Evolutionary conservation across 306 rosid species (phyloP), one percentile per base, ranked within the genome.

Genomic region (Citrullus mucosospermus): DNA sequence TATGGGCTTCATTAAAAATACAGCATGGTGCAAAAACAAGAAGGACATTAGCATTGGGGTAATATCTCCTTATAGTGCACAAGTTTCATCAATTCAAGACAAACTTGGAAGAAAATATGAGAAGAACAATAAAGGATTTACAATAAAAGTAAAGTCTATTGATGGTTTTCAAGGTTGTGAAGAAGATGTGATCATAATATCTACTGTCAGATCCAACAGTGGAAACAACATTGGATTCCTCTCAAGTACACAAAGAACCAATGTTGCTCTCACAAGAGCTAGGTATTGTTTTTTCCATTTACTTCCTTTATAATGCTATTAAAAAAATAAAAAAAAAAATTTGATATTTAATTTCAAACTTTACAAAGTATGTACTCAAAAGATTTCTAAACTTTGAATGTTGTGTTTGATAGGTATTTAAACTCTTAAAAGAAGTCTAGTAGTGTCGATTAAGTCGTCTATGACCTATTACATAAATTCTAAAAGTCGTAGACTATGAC

Each of bases 111-210:
- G 44, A 17, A 82, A 73, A 81, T 91, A 85, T 60, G 87, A 84
- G 5, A 85, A 83, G 8, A 60, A 22, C 9, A 12, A 13, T 10
- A 75, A 84, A 41, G 90, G 90, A 17, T 93, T 93, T 73, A 44
- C 44, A 20, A 91, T 93, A 76, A 87, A 91, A 46, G 94, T 91
- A 39, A 89, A 84, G 58, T 84, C 96, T 39, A 80, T 93, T 30
- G 96, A 93, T 70, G 98, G 96, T 1, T 93, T 89, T 22, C 98
- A 93, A 74, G 98, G 98, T 55, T 96, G 98, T 3, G 98, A 89
- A 67, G 89, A 86, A 38, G 98, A 93, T 59, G 62, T 93, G 20
- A 83, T 93, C 3, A 91, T 93, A 38, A 82, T 91, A 57, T 91
- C 98, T 8, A 89, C 98, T 0, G 96, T 91, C 11, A 67, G 96